Evolutionary conservation across 495 filamentous ascomycete genomes (phyloP), one percentile per base, ranked within the genome.

Genomic region (Parachaetomium inaequale): DNA sequence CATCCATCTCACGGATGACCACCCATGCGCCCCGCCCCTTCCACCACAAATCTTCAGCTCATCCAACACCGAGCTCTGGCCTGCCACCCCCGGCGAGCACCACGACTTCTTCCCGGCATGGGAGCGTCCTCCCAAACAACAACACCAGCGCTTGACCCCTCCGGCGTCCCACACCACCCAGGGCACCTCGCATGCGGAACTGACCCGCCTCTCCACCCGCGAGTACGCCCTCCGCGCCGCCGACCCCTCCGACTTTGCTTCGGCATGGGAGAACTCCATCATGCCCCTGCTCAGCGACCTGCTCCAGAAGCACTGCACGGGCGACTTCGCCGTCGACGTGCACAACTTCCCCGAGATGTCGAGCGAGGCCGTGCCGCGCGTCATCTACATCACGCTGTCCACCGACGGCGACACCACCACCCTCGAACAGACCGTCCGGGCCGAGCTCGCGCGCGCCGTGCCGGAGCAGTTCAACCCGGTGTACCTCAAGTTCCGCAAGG

Each of bases 251-350:
- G 62, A 63, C 29, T 64, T 64, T 17, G 62, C 62, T 12, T 55
- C 47, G 1, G 34, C 36, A 1, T 63, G 62, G 62, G 62, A 63
- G 55, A 7, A 25, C 2, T 19, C 14, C 12, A 50, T 64, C 3
- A 15, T 55, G 2, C 62, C 62, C 5, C 8, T 32, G 4, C 61
- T 63, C 10, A 26, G 12, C 42, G 31, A 43, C 15, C 42, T 61
- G 14, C 52, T 65, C 23, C 43, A 52, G 32, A 19, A 36, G 25
- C 31, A 55, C 57, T 60, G 63, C 57, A 23, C 17, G 4, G 12
- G 49, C 26, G 57, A 65, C 28, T 61, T 61, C n/a, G 43, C 57
- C 31, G 52, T 65, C 25, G 63, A 65, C 19, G 63, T 65, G 11
- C 57, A 61, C 58, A 61, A 40, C 57, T 65, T 61, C 26, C 57